These are phyloP conservation scores for Pythium apleroticum DNA, from an alignment of 352 stramenopile genomes.

Conservation along the genomic window DNA sequence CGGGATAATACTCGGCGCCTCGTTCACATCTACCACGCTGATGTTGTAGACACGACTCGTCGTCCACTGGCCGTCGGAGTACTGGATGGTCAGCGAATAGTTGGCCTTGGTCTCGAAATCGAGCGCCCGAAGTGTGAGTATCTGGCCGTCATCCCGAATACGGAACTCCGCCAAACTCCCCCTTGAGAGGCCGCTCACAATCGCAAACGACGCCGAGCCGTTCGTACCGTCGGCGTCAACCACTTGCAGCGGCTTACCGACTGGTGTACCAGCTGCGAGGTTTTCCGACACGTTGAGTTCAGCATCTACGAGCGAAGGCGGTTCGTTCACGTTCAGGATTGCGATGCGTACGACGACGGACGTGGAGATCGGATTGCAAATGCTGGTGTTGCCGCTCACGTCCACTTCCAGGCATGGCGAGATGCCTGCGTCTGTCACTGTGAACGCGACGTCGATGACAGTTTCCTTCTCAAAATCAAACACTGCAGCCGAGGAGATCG, in stretches of 20 bases:
- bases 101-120: constrained; percentile 35
- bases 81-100: constrained; percentile 21
- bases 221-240: constrained; percentile 45
- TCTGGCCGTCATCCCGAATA: constrained; percentile 43
- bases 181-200: constrained; percentile 20
- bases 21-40: constrained; percentile 52
- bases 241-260: constrained; percentile 45
- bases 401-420: constrained; percentile 7
- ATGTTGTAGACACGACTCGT: constrained; percentile 27
- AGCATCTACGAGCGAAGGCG: constrained; percentile 28
- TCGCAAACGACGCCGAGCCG: constrained; percentile 32
- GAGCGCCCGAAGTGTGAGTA: constrained; percentile 35
- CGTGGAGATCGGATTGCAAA: constrained; percentile 19
- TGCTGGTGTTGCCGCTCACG: constrained; percentile 11
- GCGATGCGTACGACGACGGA: constrained; percentile 10
- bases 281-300: constrained; percentile 45
- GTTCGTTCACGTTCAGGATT: constrained; percentile 52
- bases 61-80: constrained; percentile 39
- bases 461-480: constrained; percentile 48
- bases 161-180: constrained; percentile 32
- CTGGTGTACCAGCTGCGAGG: constrained; percentile 33
- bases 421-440: constrained; percentile 39
- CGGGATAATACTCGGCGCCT: constrained; percentile 33
- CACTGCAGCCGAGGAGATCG: constrained; percentile 1
- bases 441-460: constrained; percentile 33